Conservation (phyloP, 139 green algal species). For the Chlorella vulgaris region DNA sequence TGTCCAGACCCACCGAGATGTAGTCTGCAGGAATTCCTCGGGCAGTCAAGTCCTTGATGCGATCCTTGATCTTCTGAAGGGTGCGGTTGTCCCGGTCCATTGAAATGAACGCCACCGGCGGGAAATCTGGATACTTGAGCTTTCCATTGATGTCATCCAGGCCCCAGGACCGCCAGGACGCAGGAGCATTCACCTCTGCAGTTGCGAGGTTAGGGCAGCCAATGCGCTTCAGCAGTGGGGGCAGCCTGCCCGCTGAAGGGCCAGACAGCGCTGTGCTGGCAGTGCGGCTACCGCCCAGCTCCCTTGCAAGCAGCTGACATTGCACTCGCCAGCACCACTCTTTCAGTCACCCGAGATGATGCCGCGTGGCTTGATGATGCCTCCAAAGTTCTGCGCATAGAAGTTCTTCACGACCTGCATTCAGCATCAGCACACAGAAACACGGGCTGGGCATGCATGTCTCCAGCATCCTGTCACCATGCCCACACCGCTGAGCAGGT, state of each 20-base stretch:
- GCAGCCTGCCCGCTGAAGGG: no score
- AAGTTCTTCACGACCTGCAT: slow-evolving; percentile 19
- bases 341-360: slow-evolving; percentile 23
- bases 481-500: no score
- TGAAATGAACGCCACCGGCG: slow-evolving; percentile 13
- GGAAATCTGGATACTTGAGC: slow-evolving; percentile 15
- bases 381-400: slow-evolving; percentile 23
- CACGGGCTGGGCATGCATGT: background rate
- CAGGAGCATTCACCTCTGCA: slow-evolving; percentile 25
- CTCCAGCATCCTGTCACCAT: no score
- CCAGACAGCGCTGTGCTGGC: no score
- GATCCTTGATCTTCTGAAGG: background rate
- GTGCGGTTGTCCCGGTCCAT: slow-evolving; percentile 10
- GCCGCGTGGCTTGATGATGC: slow-evolving; percentile 14
- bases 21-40: slow-evolving; percentile 5
- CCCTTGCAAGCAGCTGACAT: no score
- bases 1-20: slow-evolving; percentile 8
- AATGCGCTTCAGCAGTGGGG: no score
- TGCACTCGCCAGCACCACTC: background rate
- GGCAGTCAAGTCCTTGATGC: background rate
- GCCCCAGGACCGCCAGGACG: slow-evolving; percentile 3
- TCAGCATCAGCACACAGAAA: background rate
- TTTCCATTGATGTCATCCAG: background rate
- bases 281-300: no score
- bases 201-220: no score